Percentiles rank a stretch among this genome's conserved stretches.
phyloP scores from a whole-genome alignment of 1,284 basidiomycete genomes.

The Leccinum fallax region DNA sequence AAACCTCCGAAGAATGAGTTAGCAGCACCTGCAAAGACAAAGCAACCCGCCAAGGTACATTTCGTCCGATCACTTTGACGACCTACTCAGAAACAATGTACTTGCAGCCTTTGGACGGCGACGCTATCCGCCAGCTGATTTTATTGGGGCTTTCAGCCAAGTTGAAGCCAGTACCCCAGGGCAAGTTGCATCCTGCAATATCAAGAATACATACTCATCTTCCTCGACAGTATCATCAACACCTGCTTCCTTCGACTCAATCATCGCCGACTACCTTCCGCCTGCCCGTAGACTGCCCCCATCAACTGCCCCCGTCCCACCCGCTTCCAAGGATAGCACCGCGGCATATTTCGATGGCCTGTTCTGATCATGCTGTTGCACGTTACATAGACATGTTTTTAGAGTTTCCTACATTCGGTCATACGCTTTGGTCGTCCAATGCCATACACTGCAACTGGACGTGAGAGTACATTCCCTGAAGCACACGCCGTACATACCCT shows the following conservation, averaged over 20 bases:
- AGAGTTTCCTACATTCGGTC: constrained; percentile 15
- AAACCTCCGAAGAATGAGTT: constrained; percentile 44
- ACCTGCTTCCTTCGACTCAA: constrained; percentile 62
- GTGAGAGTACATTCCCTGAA: constrained; percentile 15
- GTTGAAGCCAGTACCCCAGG: constrained; percentile 53
- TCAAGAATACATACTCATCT: constrained; percentile 4
- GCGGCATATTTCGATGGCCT: constrained; percentile 47
- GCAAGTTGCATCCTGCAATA: constrained; percentile 39
- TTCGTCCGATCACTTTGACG: constrained; percentile 11
- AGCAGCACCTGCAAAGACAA: constrained; percentile 40
- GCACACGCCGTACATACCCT: constrained; percentile 53
- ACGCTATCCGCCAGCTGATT: constrained; percentile 71
- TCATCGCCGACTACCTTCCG: constrained; percentile 71
- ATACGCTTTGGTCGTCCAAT: constrained; percentile 34
- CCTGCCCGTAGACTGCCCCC: constrained; percentile 20
- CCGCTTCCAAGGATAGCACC: constrained; percentile 27
- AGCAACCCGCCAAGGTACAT: constrained; percentile 14
- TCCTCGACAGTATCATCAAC: constrained; percentile 39
- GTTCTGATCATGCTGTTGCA: constrained; percentile 32
- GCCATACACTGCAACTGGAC: constrained; percentile 30
- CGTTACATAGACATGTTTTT: constrained; percentile 19
- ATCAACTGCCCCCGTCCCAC: constrained; percentile 9
- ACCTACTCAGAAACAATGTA: constrained; percentile 40
- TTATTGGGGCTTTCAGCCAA: constrained; percentile 67
- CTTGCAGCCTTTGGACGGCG: constrained; percentile 63